A percentile compares a stretch with the other conserved stretches of the same genome.
These are phyloP conservation scores for Venturia asperata DNA, from an alignment of 2,329 filamentous ascomycete genomes.

Conservation along the genomic window DNA sequence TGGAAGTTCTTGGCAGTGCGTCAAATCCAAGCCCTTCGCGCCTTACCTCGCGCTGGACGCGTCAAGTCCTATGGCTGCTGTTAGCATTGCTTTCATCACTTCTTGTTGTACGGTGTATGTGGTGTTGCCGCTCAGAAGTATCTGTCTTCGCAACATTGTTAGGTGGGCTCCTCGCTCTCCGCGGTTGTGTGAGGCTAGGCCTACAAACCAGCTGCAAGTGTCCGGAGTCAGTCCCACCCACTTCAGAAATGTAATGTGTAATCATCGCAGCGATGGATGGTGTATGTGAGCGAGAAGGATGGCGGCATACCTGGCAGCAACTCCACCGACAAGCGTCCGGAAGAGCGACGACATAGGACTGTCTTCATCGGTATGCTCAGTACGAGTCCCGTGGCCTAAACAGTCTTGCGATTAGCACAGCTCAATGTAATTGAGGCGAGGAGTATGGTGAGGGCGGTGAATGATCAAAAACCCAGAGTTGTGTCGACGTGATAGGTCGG, in stretches of 20 bases:
- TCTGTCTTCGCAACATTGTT: not conserved
- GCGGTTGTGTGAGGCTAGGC: not conserved
- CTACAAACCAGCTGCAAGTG: slow-evolving; percentile 11
- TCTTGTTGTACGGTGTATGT: not conserved
- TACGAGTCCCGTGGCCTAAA: not conserved
- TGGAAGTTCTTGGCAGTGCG: slow-evolving; percentile 2
- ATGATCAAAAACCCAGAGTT: not conserved
- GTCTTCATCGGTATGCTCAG: not conserved
- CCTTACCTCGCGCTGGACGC: not conserved
- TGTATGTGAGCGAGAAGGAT: not conserved
- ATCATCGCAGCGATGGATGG: slow-evolving; percentile 3
- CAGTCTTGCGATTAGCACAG: not conserved
- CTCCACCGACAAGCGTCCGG: not conserved
- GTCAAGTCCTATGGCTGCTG: not conserved
- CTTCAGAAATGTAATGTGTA: not conserved
- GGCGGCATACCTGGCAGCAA: not conserved
- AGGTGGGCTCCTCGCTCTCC: not conserved
- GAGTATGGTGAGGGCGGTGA: not conserved
- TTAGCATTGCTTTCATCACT: not conserved
- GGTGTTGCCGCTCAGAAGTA: slow-evolving; percentile 4
- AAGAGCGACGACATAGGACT: not conserved
- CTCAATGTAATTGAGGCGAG: not conserved
- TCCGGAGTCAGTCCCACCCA: not conserved
- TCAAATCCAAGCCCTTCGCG: not conserved
- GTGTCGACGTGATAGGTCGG: no score